Percentiles rank a stretch among this genome's conserved stretches.
phyloP scores from a whole-genome alignment of 169 alveolate genomes.

The Plasmodium vivax region DNA sequence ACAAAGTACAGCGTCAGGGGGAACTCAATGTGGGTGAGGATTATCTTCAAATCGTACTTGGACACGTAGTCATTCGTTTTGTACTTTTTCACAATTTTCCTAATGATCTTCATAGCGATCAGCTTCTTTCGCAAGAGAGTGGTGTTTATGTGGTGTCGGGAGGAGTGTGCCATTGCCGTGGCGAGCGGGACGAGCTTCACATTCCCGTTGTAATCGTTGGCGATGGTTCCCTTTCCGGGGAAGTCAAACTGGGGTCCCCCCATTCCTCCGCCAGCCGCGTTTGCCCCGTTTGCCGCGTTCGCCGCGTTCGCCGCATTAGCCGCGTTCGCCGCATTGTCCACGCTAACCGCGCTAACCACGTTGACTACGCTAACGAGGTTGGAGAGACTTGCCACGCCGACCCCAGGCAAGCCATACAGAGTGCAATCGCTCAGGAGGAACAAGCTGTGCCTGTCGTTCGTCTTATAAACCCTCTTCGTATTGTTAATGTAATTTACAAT shows the following conservation, averaged over 20 bases:
- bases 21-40: slow-evolving; percentile 58
- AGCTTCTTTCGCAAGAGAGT: neutral
- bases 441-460: slow-evolving; percentile 6
- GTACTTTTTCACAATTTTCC: slow-evolving; percentile 54
- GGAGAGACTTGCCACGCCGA: neutral
- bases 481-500: slow-evolving; percentile 33
- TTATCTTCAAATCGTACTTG: slow-evolving; percentile 49
- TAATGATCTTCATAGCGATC: slow-evolving; percentile 27
- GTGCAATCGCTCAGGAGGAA: slow-evolving; percentile 2
- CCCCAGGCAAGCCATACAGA: neutral
- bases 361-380: neutral
- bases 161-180: neutral
- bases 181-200: neutral
- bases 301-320: no score
- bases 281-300: no score
- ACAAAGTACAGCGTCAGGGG: slow-evolving; percentile 42
- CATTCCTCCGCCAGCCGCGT: neutral
- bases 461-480: slow-evolving; percentile 37
- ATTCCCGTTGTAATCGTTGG: slow-evolving; percentile 39
- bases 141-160: neutral
- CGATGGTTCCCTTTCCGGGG: slow-evolving; percentile 41
- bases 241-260: neutral
- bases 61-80: slow-evolving; percentile 48
- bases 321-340: no score
- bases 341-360: neutral